Evolutionary conservation across 2,329 filamentous ascomycete genomes (phyloP).

Genomic region (Fusarium sp.): DNA sequence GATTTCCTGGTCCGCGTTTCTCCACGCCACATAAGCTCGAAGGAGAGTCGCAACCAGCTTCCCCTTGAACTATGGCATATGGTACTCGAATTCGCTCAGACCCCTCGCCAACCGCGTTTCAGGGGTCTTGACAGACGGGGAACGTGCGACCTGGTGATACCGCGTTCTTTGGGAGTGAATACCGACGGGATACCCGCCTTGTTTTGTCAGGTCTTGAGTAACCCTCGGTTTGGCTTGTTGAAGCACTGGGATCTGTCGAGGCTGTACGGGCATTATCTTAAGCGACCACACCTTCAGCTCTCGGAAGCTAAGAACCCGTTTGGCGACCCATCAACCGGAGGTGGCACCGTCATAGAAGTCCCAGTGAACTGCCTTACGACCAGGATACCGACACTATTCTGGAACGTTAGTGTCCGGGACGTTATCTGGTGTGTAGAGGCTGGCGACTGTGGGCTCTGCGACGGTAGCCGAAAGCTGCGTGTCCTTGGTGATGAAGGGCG

Average conservation of each 20-base stretch:
- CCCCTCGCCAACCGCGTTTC: background rate
- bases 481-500: background rate
- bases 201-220: background rate
- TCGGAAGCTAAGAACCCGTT: background rate
- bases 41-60: background rate
- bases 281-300: background rate
- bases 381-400: background rate
- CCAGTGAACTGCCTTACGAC: background rate
- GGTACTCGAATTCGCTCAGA: background rate
- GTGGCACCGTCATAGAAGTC: background rate
- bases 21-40: background rate
- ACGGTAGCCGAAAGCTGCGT: accelerated
- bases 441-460: background rate
- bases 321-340: background rate
- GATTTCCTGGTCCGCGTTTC: background rate
- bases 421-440: background rate
- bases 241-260: background rate
- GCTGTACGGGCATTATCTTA: background rate
- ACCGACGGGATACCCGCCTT: background rate
- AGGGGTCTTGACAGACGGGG: background rate
- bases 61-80: background rate
- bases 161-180: background rate
- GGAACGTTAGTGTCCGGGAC: background rate
- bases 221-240: background rate
- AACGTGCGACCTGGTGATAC: background rate